Percentiles rank a stretch among this genome's conserved stretches.
phyloP scores from a whole-genome alignment of 495 filamentous ascomycete species.

The Penicillium dipodomyicola region DNA sequence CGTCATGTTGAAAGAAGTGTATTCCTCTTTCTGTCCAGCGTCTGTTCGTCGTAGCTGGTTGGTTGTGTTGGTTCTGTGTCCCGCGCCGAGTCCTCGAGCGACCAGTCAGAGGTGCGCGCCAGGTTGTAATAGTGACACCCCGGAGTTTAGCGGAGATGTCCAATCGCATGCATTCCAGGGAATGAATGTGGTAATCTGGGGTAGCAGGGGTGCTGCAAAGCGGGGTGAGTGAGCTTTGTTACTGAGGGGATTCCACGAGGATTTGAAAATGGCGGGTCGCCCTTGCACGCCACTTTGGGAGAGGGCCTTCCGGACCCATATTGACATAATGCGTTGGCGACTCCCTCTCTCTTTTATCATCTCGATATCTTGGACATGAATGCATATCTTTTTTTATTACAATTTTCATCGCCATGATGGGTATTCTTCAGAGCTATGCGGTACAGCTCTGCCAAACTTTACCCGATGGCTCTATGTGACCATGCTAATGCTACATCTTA shows the following conservation, averaged over 20 bases:
- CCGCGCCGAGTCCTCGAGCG: slow-evolving; percentile 2
- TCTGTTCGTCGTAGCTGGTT: neutral
- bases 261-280: slow-evolving; percentile 6
- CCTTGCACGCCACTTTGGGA: slow-evolving; percentile 14
- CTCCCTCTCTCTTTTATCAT: neutral
- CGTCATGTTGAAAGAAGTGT: slow-evolving; percentile 20
- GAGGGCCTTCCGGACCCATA: slow-evolving; percentile 4
- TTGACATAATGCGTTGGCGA: neutral
- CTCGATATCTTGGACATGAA: neutral
- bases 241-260: neutral
- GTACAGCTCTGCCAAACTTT: neutral
- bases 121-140: neutral
- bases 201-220: slow-evolving; percentile 5
- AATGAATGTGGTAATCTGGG: neutral
- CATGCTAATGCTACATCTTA: neutral
- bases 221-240: slow-evolving; percentile 11
- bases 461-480: neutral
- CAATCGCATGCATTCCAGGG: slow-evolving; percentile 1
- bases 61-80: slow-evolving; percentile 4
- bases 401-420: neutral
- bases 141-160: slow-evolving; percentile 6
- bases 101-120: slow-evolving; percentile 5
- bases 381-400: neutral
- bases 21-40: slow-evolving; percentile 4
- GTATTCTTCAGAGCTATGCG: neutral